These are phyloP conservation scores for Nannizziopsis arthrosporioides DNA, from an alignment of 2,329 filamentous ascomycete genomes.

Conservation along the genomic window DNA sequence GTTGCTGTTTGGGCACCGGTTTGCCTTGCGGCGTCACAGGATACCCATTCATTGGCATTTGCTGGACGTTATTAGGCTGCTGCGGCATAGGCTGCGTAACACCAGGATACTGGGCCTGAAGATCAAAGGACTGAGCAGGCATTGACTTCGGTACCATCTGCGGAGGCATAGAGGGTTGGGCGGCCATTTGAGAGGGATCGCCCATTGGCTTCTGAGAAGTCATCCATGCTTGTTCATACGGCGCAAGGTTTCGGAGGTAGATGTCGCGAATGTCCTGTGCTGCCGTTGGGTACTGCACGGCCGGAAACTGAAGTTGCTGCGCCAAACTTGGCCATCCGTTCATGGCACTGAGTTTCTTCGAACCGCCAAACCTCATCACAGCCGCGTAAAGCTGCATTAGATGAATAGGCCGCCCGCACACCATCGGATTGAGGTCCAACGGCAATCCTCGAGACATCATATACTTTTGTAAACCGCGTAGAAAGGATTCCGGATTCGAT, in stretches of 20 bases:
- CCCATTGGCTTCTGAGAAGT: conserved; percentile 34
- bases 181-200: conserved; percentile 32
- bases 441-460: conserved; percentile 63
- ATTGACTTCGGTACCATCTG: conserved; percentile 35
- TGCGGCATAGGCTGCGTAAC: conserved; percentile 18
- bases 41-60: conserved; percentile 30
- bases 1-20: conserved; percentile 22
- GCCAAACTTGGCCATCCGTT: conserved; percentile 67
- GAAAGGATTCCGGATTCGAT: conserved; percentile 51
- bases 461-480: conserved; percentile 65
- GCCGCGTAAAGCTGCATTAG: conserved; percentile 66
- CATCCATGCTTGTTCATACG: conserved; percentile 54
- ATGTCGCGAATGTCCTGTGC: conserved; percentile 56
- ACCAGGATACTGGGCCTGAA: conserved; percentile 20
- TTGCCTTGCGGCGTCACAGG: conserved; percentile 28
- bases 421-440: conserved; percentile 60
- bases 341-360: conserved; percentile 55
- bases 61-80: conserved; percentile 22
- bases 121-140: conserved; percentile 11
- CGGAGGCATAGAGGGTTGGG: conserved; percentile 32
- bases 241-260: conserved; percentile 63
- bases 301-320: conserved; percentile 48
- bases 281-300: conserved; percentile 54
- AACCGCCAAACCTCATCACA: conserved; percentile 67
- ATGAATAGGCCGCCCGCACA: conserved; percentile 62